Conservation (phyloP, 768 basidiomycete genomes). For the Epithele typhae region DNA sequence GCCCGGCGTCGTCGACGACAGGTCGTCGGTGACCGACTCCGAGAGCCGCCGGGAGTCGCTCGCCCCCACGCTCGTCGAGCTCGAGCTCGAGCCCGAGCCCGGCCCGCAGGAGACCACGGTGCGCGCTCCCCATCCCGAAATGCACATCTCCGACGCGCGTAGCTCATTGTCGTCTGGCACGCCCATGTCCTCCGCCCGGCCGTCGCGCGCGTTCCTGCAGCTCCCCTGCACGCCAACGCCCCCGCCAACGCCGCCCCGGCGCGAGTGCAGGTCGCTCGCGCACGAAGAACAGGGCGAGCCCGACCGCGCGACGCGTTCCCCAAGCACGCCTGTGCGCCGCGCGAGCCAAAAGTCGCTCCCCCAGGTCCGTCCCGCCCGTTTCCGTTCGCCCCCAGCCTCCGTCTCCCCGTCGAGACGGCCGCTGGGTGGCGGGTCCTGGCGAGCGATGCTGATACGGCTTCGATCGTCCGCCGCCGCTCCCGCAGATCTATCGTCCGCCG, state of each 20-base stretch:
- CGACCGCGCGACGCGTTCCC: neutral
- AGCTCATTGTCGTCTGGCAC: slow-evolving; percentile 4
- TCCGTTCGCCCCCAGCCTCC: no score
- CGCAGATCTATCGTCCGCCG: slow-evolving; percentile 28
- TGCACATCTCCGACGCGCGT: neutral
- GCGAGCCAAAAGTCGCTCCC: slow-evolving; percentile 16
- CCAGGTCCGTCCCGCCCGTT: slow-evolving; percentile 11
- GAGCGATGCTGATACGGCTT: no score
- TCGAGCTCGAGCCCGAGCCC: no score
- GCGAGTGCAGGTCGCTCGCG: neutral
- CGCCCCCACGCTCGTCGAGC: slow-evolving; percentile 6
- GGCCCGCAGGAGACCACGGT: neutral
- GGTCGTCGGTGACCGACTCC: no score
- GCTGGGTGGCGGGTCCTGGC: no score
- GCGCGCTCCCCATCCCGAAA: neutral
- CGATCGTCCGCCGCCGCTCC: neutral
- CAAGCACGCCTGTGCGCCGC: neutral
- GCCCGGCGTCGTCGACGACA: no score
- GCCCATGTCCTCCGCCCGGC: no score
- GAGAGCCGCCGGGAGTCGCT: slow-evolving; percentile 9
- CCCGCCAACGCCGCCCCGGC: neutral
- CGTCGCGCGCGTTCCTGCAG: slow-evolving; percentile 12
- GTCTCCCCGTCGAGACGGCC: no score
- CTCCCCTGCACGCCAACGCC: slow-evolving; percentile 1
- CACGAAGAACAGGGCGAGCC: slow-evolving; percentile 2